Evolutionary conservation across 192 early-diverging fungal species (phyloP).

Genomic region (Backusella macrospora): DNA sequence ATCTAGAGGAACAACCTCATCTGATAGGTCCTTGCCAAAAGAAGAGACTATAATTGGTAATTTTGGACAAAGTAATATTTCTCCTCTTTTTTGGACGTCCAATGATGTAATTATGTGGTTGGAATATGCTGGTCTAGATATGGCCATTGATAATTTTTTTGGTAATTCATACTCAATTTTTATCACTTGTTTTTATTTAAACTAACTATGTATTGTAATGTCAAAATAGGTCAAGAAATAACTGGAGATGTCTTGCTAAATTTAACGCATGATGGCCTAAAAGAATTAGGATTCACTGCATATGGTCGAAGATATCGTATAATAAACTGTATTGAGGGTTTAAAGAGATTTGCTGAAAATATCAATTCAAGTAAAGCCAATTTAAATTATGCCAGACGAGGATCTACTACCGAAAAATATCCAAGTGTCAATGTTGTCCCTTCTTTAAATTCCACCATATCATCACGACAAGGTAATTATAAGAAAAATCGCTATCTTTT

Average conservation of each 20-base stretch:
- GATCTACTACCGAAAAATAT: neutral
- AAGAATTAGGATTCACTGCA: constrained; percentile 62
- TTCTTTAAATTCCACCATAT: neutral
- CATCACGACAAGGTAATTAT: constrained; percentile 1
- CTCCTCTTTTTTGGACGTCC: neutral
- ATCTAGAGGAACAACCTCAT: neutral
- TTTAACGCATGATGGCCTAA: constrained; percentile 58
- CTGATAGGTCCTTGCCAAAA: neutral
- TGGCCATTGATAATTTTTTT: constrained; percentile 1
- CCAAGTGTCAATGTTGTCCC: neutral
- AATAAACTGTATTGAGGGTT: constrained; percentile 54
- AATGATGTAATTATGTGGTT: constrained; percentile 2
- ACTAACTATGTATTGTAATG: neutral
- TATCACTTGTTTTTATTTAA: neutral
- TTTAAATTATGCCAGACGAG: neutral
- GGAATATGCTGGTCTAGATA: neutral
- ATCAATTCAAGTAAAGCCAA: neutral
- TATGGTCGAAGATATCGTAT: constrained; percentile 66
- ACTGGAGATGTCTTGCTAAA: constrained; percentile 61
- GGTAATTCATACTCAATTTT: neutral
- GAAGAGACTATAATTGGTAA: neutral
- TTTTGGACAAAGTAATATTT: constrained; percentile 4
- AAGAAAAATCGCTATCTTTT: neutral
- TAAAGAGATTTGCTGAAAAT: neutral
- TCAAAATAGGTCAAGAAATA: constrained; percentile 58